Conservation (phyloP, 257 asterid species). For the Solanum corneliomulleri region DNA sequence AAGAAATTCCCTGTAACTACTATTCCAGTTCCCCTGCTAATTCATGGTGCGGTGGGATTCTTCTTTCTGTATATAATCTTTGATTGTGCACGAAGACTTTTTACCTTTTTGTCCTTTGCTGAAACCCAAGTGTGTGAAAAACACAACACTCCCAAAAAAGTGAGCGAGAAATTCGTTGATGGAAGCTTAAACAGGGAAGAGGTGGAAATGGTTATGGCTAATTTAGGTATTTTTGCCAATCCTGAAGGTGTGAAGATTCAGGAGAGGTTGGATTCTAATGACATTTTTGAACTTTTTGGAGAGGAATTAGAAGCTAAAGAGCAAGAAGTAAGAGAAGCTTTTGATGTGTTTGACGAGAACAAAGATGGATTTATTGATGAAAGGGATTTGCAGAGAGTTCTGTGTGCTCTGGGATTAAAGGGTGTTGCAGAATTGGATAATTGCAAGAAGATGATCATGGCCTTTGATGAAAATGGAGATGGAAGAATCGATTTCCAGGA, state of each 20-base stretch:
- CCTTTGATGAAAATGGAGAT: conserved; percentile 56
- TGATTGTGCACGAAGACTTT: conserved; percentile 9
- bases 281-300: conserved; percentile 20
- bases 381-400: conserved; percentile 47
- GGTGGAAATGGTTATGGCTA: conserved; percentile 29
- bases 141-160: neutral
- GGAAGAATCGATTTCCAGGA: conserved; percentile 52
- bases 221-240: conserved; percentile 27
- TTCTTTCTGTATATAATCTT: conserved; percentile 13
- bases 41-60: conserved; percentile 20
- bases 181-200: conserved; percentile 29
- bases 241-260: conserved; percentile 13
- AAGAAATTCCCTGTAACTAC: conserved; percentile 11
- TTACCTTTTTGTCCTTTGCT: conserved; percentile 1
- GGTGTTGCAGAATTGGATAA: conserved; percentile 37
- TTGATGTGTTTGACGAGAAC: conserved; percentile 54
- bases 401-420: conserved; percentile 42
- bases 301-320: conserved; percentile 31
- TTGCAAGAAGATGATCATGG: conserved; percentile 60
- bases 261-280: conserved; percentile 11
- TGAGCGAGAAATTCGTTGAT: neutral
- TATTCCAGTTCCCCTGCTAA: conserved; percentile 11
- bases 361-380: conserved; percentile 74
- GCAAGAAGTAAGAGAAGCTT: conserved; percentile 55
- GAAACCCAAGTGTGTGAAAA: neutral